phyloP scores from a whole-genome alignment of 371 early-diverging fungal genomes.

The Mortierella sp. region DNA sequence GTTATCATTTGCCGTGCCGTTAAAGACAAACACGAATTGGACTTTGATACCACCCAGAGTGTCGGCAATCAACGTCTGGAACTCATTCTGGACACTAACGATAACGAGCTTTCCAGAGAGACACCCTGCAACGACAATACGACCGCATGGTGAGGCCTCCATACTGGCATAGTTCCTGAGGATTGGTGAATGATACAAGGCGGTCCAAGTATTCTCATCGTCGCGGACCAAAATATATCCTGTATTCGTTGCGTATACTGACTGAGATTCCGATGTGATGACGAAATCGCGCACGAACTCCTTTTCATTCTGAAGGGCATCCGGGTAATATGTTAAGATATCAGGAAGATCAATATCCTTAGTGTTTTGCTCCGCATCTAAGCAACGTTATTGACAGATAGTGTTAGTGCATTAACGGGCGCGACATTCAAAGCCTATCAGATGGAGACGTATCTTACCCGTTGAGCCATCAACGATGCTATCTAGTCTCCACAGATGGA shows the following conservation, averaged over 20 bases:
- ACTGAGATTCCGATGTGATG: conserved; percentile 24
- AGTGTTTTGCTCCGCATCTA: conserved; percentile 48
- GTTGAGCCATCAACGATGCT: conserved; percentile 67
- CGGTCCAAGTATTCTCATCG: conserved; percentile 54
- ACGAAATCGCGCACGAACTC: conserved; percentile 53
- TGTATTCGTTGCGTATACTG: conserved; percentile 42
- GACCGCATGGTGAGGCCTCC: conserved; percentile 66
- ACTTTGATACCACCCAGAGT: conserved; percentile 47
- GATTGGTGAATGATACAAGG: conserved; percentile 50
- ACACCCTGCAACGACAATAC: conserved; percentile 67
- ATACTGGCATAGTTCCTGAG: conserved; percentile 70
- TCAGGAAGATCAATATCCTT: conserved; percentile 40
- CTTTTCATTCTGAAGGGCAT: conserved; percentile 16
- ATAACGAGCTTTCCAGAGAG: conserved; percentile 68
- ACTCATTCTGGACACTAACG: conserved; percentile 58
- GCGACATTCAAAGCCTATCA: too few species aligned
- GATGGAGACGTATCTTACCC: too few species aligned
- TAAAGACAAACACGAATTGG: conserved; percentile 37
- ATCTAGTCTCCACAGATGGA: conserved; percentile 76
- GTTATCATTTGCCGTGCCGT: conserved; percentile 11
- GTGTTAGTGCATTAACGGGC: too few species aligned
- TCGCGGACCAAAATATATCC: conserved; percentile 61
- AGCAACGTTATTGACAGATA: too few species aligned
- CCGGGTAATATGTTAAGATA: conserved; percentile 33
- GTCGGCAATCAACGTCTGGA: conserved; percentile 45